These are phyloP conservation scores for Circinella umbellata DNA, from an alignment of 371 early-diverging fungal genomes.

Conservation along the genomic window DNA sequence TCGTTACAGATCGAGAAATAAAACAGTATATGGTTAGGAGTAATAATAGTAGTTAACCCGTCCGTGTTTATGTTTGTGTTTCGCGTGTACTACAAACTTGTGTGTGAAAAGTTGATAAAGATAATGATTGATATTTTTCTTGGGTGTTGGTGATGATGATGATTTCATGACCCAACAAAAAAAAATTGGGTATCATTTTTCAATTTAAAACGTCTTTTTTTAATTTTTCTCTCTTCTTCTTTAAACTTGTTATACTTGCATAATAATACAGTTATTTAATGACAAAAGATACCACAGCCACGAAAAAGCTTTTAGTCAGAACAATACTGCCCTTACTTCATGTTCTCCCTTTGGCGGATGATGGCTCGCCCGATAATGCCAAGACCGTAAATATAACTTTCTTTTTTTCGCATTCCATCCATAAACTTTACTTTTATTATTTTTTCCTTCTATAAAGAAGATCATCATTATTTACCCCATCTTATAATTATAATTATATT, in stretches of 20 bases:
- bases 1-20: too few species aligned
- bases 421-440: not conserved
- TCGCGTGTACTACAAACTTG: too few species aligned
- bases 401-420: conserved; percentile 11
- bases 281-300: conserved; percentile 4
- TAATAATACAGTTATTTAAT: conserved; percentile 4
- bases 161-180: not conserved
- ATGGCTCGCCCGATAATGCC: conserved; percentile 60
- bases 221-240: conserved; percentile 9
- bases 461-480: too few species aligned
- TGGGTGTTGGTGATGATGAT: not conserved
- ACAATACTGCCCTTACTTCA: conserved; percentile 31
- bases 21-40: too few species aligned
- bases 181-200: not conserved
- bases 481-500: too few species aligned
- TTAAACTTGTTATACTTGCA: conserved; percentile 3
- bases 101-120: too few species aligned
- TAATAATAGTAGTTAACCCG: too few species aligned
- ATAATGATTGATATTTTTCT: too few species aligned
- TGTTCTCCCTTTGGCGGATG: conserved; percentile 58
- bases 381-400: conserved; percentile 50
- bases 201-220: too few species aligned
- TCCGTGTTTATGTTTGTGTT: too few species aligned
- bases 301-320: conserved; percentile 5
- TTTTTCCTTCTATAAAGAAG: too few species aligned